Conservation (phyloP, 2,329 filamentous ascomycete species). For the Neocucurbitaria cava region DNA sequence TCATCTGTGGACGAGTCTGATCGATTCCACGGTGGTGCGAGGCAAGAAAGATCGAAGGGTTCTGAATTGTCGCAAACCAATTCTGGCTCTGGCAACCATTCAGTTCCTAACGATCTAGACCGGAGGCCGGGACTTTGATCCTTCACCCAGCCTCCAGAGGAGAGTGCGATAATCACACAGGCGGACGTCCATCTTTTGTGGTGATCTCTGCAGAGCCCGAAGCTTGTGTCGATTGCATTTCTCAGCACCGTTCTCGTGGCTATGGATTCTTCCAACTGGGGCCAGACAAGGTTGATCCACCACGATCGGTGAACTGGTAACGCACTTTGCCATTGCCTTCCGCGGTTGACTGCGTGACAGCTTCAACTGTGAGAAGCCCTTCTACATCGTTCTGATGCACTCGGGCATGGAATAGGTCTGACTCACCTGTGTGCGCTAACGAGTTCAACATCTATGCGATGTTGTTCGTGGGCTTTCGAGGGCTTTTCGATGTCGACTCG, state of each 20-base stretch:
- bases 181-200: too few relatives aligned
- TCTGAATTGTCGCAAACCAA: too few relatives aligned
- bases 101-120: neutral
- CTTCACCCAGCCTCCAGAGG: too few relatives aligned
- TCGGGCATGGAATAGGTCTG: slow-evolving; percentile 20
- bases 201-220: too few relatives aligned
- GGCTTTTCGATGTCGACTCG: slow-evolving; percentile 4
- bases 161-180: too few relatives aligned
- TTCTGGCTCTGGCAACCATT: neutral
- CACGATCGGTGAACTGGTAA: neutral
- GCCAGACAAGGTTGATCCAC: too few relatives aligned
- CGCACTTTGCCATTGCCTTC: slow-evolving; percentile 7
- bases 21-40: neutral
- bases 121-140: too few relatives aligned
- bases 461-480: slow-evolving; percentile 7
- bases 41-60: neutral
- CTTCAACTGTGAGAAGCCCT: neutral
- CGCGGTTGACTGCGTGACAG: slow-evolving; percentile 2
- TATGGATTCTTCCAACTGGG: too few relatives aligned
- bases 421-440: slow-evolving; percentile 22
- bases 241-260: too few relatives aligned
- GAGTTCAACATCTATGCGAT: slow-evolving; percentile 9
- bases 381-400: neutral
- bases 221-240: too few relatives aligned
- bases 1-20: neutral